Base-by-base conservation (phyloP, 116 monocot genomes). In the Dioscorea cayenensis region DNA sequence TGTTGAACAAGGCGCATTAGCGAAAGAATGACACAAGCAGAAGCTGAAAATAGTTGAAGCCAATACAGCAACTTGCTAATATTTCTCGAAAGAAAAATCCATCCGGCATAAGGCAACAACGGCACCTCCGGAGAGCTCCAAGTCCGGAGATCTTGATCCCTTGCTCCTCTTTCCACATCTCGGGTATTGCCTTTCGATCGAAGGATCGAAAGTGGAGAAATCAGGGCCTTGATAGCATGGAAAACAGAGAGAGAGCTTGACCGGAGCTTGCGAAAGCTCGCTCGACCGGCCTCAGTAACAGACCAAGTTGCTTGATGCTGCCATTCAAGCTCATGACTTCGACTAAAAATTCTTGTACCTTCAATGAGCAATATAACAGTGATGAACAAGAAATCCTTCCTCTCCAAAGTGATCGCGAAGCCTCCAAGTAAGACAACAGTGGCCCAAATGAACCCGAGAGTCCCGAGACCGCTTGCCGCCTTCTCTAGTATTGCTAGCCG, bases 291-390 rank as follows among this genome's bases (percentile, higher is more conserved):
- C 23, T 78, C 74, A 0, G 60, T 23, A 19, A 85, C 3, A 0
- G 92, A 76, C 76, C 77, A 77, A 17, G 80, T 80, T 3, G 80
- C 67, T 32, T 88, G 88, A 48, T 92, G 92, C 80, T 85, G 88
- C 92, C 92, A 92, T 76, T 92, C 86, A 25, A 92, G 80, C 81
- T 92, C 89, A 63, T 86, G 92, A 72, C 85, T 89, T 11, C 86
- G 70, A 80, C 85, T 92, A 74, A 86, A 89, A 63, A 92, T 86
- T 7, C 92, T 66, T n/a, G 86, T 77, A 16, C 86, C 82, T 67
- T 89, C 92, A 14, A 84, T 77, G 20, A 89, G 72, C 11, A 92
- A 74, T 48, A 92, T 86, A 6, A 72, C 51, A 10, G 92, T 92
- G n/a, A 92, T 71, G 72, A 82, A 68, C 82, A 76, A 84, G 80